Evolutionary conservation across 2,329 filamentous ascomycete genomes (phyloP).

Genomic region (Balansia obtecta): DNA sequence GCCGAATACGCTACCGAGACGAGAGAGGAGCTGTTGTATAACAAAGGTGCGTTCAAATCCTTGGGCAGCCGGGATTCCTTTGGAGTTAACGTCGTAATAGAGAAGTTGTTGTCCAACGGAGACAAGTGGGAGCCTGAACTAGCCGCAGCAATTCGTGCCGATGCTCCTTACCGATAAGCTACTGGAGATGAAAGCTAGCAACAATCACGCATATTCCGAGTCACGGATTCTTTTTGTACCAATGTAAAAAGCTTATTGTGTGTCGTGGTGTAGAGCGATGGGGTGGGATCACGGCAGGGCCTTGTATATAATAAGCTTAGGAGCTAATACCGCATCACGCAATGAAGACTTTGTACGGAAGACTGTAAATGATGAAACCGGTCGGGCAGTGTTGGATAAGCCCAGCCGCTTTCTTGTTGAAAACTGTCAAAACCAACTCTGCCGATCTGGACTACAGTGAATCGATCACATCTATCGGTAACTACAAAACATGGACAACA

Average conservation of each 20-base stretch:
- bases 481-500: too few relatives aligned
- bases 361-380: too few relatives aligned
- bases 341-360: too few relatives aligned
- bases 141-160: slow-evolving; percentile 80
- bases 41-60: slow-evolving; percentile 50
- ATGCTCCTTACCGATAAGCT: slow-evolving; percentile 73
- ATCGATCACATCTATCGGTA: too few relatives aligned
- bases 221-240: slow-evolving; percentile 1
- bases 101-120: slow-evolving; percentile 79
- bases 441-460: too few relatives aligned
- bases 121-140: slow-evolving; percentile 98
- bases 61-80: not conserved
- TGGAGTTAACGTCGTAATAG: slow-evolving; percentile 23
- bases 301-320: not conserved
- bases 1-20: slow-evolving; percentile 53
- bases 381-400: too few relatives aligned
- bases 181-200: not conserved
- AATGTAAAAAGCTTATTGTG: not conserved
- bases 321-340: not conserved
- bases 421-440: too few relatives aligned
- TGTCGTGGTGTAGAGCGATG: not conserved
- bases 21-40: slow-evolving; percentile 91
- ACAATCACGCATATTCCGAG: not conserved
- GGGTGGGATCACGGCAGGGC: not conserved
- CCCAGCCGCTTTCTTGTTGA: too few relatives aligned